phyloP scores from a whole-genome alignment of 768 basidiomycete genomes.

The Russula griseocarnosa region DNA sequence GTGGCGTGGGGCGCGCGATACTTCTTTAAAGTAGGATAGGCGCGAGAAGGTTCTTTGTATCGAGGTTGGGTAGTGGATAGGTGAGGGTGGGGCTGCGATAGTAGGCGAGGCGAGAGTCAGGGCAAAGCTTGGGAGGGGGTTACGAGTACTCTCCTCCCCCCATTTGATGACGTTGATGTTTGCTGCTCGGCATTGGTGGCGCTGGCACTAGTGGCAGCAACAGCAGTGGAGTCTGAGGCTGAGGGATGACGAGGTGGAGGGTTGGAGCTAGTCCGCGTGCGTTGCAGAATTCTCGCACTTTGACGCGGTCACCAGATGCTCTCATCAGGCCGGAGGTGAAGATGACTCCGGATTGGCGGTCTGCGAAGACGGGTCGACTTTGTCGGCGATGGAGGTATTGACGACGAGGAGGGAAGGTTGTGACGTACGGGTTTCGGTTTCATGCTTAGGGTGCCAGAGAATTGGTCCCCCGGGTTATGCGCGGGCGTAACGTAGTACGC shows the following conservation, averaged over 20 bases:
- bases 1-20: background rate
- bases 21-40: background rate
- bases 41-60: background rate
- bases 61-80: background rate
- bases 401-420: background rate
- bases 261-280: background rate
- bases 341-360: constrained; percentile 14
- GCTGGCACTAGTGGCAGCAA: background rate
- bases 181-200: background rate
- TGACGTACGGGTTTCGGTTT: background rate
- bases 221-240: background rate
- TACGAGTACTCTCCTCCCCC: background rate
- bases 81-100: background rate
- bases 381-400: background rate
- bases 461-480: background rate
- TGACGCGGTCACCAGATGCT: constrained; percentile 9
- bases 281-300: background rate
- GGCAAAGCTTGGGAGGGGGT: background rate
- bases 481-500: background rate
- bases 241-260: constrained; percentile 5
- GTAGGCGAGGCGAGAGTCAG: constrained; percentile 2
- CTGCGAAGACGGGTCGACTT: background rate
- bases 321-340: background rate
- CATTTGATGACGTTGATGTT: background rate
- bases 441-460: background rate